These are phyloP conservation scores for Sporothrix sp. DNA, from an alignment of 2,329 filamentous ascomycete genomes.

Conservation along the genomic window DNA sequence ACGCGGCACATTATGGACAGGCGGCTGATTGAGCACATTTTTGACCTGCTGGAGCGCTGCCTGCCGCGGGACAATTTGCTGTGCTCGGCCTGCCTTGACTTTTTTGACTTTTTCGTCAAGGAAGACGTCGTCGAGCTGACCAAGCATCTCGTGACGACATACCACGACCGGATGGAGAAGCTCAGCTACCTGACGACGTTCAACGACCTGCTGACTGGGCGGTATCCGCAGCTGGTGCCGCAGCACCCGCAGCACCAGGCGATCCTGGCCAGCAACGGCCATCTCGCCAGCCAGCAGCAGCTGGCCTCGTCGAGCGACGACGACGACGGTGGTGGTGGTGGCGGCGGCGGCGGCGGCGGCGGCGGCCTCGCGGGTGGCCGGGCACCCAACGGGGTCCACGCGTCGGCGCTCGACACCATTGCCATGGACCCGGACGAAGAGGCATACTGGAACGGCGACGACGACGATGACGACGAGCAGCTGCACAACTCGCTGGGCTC, in stretches of 20 bases:
- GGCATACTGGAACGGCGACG: conserved; percentile 85
- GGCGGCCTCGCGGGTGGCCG: not conserved
- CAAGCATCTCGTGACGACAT: conserved; percentile 73
- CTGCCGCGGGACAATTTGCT: conserved; percentile 89
- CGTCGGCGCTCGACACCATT: conserved; percentile 10
- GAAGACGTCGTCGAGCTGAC: conserved; percentile 74
- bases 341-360: too few relatives aligned
- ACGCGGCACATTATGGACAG: conserved; percentile 75
- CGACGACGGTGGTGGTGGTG: not conserved
- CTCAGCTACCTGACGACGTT: conserved; percentile 85
- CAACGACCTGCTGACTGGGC: conserved; percentile 49
- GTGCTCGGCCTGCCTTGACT: conserved; percentile 85
- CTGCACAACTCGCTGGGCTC: conserved; percentile 9
- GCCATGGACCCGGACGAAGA: conserved; percentile 73
- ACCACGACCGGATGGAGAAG: conserved; percentile 63
- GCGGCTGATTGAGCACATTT: conserved; percentile 70
- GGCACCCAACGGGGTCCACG: conserved; percentile 4
- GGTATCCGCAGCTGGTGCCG: conserved; percentile 4
- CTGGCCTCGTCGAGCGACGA: not conserved
- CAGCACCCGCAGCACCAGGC: conserved; percentile 52
- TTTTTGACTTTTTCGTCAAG: conserved; percentile 83
- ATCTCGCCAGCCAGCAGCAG: not conserved
- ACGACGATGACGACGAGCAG: conserved; percentile 64
- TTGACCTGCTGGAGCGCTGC: conserved; percentile 73
- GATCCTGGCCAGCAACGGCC: conserved; percentile 6